Evolutionary conservation across 805 yeast genomes (phyloP), one percentile per base, ranked within the genome.

Genomic region (Cyberlindnera mycetangii): DNA sequence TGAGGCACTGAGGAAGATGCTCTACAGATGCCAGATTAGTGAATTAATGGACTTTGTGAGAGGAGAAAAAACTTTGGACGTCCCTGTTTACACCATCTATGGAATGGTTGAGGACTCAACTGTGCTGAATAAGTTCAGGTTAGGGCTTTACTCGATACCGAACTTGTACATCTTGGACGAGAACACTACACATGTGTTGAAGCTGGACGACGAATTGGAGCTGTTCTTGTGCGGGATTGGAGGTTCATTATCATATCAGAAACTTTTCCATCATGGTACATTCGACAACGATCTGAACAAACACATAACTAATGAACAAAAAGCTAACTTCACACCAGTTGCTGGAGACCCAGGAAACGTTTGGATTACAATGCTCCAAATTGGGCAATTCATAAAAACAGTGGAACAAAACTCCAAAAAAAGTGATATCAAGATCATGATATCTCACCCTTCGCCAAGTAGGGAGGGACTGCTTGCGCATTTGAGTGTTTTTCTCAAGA

Each of bases 21-120:
- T 71, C 44, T 51, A 59, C 16, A 60, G 66, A 20, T 66, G 66
- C 34, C 60, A 62, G 32, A 67, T 82, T 14, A 75, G 83, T 18
- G 85, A 82, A 52, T 62, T 81, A 36, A 67, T 75, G 34, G 61
- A 66, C 38, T 79, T 75, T 44, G 53, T 81, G 8, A 54, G 56
- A 44, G 85, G 76, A 9, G 65, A 65, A 37, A 56, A 59, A 40
- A 51, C 37, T 47, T 69, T 75, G 53, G 63, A 63, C 32, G 76
- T 74, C 3, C 93, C 95, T 0, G 87, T 86, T 1, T 86, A 85
- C 65, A 79, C 90, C 4, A 78, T 83, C n/a, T 81, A 76, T 54
- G 93, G 93, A 0, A 81, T 84, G 61, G 71, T 81, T 44, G 95
- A 85, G 59, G 95, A 85, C 59, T 79, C 87, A 2, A 58, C 73